Base-by-base conservation (phyloP, 208 protist species). In the Acanthamoeba castellanii region DNA sequence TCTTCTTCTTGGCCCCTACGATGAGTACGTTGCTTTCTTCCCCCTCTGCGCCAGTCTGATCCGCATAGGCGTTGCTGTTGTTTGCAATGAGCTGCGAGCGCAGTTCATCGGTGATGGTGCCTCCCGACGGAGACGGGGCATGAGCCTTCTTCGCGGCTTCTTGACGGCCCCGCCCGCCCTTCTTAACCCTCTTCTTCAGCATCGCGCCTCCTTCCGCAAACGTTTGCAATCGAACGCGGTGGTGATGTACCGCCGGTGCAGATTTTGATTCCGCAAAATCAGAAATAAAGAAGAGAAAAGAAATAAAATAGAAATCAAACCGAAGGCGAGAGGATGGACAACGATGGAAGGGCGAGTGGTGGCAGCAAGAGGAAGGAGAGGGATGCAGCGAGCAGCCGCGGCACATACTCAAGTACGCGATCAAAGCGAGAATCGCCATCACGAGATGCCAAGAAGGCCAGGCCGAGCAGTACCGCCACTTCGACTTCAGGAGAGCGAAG, bases 1-100 rank as follows among this genome's bases (percentile, higher is more conserved):
- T 88, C 52, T 88, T 64, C 81, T 88, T 57, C 52, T 88, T 88
- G 81, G 30, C 81, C 11, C 20, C 81, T 8, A 88, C 81, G 30
- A 88, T 88, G 2, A 88, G 81, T 1, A 88, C 81, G n/a, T 88
- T 88, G 27, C 81, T 88, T 64, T 88, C 81, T 4, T 88, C 81
- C 27, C 45, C 74, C 22, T 45, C 52, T 20, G 27, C 14, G 50
- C 32, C n/a, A 13, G 25, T 18, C 76, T 55, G 52, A 6, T 16
- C 81, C n/a, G 81, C 81, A 88, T 88, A 88, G 50, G 30, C 81
- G n/a, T 57, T 88, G 52, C 50, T 88, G 81, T 32, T 64, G 52
- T 64, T 59, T 11, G 81, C 81, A 27, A 22, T 64, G 30, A 88
- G 52, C 34, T 88, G 81, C 27, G 81, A 88, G 1, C 81, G 42